Percentiles rank a stretch among this genome's conserved stretches.
These are phyloP conservation scores for Diatrype stigma DNA, from an alignment of 2,329 filamentous ascomycete species.

Conservation along the genomic window DNA sequence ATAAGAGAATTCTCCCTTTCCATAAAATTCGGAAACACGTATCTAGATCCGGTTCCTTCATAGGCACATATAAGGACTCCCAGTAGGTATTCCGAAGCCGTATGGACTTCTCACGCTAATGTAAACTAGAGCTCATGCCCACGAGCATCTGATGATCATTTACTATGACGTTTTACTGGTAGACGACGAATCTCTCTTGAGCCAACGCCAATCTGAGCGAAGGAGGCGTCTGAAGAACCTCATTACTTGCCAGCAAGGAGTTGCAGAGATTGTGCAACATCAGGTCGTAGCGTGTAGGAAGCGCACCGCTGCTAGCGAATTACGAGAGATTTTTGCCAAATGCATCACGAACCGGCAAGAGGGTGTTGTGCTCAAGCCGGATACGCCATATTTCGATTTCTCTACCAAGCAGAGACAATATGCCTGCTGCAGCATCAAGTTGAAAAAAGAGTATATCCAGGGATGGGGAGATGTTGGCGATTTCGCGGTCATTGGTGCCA, in stretches of 20 bases:
- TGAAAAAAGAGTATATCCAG: constrained; percentile 82
- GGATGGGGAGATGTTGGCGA: constrained; percentile 79
- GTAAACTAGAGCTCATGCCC: constrained; percentile 36
- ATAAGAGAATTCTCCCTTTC: constrained; percentile 66
- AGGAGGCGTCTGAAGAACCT: constrained; percentile 56
- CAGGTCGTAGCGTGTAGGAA: constrained; percentile 63
- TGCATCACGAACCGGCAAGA: constrained; percentile 66
- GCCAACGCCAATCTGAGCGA: constrained; percentile 52
- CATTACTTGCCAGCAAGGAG: constrained; percentile 49
- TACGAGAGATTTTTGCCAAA: constrained; percentile 63
- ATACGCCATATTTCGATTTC: constrained; percentile 71
- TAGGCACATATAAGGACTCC: constrained; percentile 67
- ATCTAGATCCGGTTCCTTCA: constrained; percentile 62
- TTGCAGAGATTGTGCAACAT: constrained; percentile 63
- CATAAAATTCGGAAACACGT: constrained; percentile 81
- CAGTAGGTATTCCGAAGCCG: constrained; percentile 41
- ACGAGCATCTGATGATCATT: constrained; percentile 59
- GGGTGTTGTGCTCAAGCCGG: constrained; percentile 76
- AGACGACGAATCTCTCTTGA: constrained; percentile 49
- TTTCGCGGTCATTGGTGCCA: constrained; percentile 73
- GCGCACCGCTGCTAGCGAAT: constrained; percentile 43
- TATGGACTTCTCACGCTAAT: constrained; percentile 13
- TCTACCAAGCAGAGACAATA: constrained; percentile 30
- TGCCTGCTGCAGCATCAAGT: constrained; percentile 63
- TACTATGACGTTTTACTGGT: constrained; percentile 56